Conservation (phyloP, 352 stramenopile species). For the Globisporangium ultimum region DNA sequence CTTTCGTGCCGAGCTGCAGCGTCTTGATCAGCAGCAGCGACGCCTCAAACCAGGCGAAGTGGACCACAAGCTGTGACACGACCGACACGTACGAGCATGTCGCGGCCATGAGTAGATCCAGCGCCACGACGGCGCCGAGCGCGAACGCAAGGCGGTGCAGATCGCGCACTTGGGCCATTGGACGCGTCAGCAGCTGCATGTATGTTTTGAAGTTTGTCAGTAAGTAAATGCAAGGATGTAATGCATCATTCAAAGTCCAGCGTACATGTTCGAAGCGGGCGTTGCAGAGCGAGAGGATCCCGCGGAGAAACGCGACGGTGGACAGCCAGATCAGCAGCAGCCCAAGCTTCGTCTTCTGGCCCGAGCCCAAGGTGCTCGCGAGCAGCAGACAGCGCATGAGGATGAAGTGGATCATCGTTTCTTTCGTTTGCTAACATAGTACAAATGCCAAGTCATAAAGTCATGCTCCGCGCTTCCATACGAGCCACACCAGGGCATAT, state of each 20-base stretch:
- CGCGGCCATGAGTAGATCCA: constrained; percentile 42
- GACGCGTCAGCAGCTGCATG: constrained; percentile 47
- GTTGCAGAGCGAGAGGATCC: constrained; percentile 56
- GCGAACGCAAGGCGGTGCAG: constrained; percentile 54
- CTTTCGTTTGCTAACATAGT: constrained; percentile 57
- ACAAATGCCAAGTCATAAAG: neutral
- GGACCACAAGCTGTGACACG: constrained; percentile 51
- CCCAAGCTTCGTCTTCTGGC: constrained; percentile 32
- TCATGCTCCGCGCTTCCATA: no score
- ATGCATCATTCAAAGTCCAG: neutral
- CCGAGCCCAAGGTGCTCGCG: constrained; percentile 57
- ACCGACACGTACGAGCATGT: constrained; percentile 32
- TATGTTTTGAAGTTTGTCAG: neutral
- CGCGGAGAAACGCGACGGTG: constrained; percentile 52
- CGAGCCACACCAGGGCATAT: no score
- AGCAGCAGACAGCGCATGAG: constrained; percentile 73
- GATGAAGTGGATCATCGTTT: constrained; percentile 74
- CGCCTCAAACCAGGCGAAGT: constrained; percentile 77
- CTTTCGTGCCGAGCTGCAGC: constrained; percentile 62
- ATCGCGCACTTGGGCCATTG: constrained; percentile 53
- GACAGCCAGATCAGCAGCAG: constrained; percentile 69
- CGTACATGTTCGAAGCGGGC: constrained; percentile 61
- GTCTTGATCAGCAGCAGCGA: constrained; percentile 63
- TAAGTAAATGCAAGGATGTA: neutral
- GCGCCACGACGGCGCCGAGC: constrained; percentile 27